Evolutionary conservation across 768 basidiomycete species (phyloP), one percentile per base, ranked within the genome.

Genomic region (Leccinum aurantiacum): DNA sequence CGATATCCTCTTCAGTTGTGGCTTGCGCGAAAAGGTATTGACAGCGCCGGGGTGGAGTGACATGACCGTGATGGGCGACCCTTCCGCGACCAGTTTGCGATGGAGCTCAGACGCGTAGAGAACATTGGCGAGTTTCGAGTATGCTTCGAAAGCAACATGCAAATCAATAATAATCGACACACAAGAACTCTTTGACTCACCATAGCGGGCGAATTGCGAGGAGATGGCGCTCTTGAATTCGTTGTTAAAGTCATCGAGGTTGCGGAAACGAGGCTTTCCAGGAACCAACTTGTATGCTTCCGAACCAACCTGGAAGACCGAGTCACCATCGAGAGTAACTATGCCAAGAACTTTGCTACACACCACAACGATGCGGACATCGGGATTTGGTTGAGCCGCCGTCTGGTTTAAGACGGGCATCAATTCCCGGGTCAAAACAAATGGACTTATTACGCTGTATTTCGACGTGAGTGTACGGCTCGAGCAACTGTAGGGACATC

Each of bases 341-440:
- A n/a, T 9, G 8, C 6, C 9, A 17, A 41, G 17, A n/a, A 41
- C 17, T 41, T 41, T n/a, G 38, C 1, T 22, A 61, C 81, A 46
- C 61, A 87, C 86, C 56, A 82, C 79, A 9, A 88, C 77, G 14
- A 89, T 77, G 17, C 87, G 81, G 53, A 87, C 86, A 60, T 89
- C 88, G 0, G 84, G 77, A 24, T 73, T 72, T 0, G 78, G 71
- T 53, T 78, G 69, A 15, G 75, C 62, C 0, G 84, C 80, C 1
- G 88, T 88, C 54, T 74, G 69, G 44, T 71, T 74, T 52, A 88
- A 65, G 3, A 86, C 66, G 3, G 86, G 83, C 38, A 86, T 75
- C 7, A 88, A 76, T 4, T 79, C 76, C 22, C 76, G 70, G 9
- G 84, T 87, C 61, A 88, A 79, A 14, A 82, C 77, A 57, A 84